Evolutionary conservation across 768 basidiomycete genomes (phyloP).

Genomic region (Hortiboletus flavorubellus): DNA sequence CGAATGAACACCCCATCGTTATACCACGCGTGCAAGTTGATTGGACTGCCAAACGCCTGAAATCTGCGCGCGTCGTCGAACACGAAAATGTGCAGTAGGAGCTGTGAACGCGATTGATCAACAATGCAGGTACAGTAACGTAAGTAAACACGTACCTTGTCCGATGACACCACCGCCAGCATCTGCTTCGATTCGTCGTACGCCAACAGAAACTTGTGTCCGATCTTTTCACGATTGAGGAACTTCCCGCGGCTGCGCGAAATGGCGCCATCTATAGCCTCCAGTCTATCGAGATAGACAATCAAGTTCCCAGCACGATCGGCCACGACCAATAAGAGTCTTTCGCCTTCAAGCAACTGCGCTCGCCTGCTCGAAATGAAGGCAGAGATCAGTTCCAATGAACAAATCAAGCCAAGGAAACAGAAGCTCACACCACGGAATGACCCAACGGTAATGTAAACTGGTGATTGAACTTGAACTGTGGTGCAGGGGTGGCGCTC

Average conservation of each 20-base stretch:
- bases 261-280: constrained; percentile 33
- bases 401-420: neutral
- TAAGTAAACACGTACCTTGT: constrained; percentile 32
- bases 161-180: constrained; percentile 43
- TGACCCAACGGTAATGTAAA: constrained; percentile 6
- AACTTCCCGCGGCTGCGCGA: constrained; percentile 24
- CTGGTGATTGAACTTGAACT: no score
- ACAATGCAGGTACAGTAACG: fast-evolving
- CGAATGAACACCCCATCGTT: constrained; percentile 24
- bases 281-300: constrained; percentile 39
- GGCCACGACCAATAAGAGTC: constrained; percentile 40
- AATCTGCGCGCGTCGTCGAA: constrained; percentile 45
- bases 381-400: neutral
- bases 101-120: constrained; percentile 12
- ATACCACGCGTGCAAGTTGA: constrained; percentile 47
- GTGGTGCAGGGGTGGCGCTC: no score
- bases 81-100: constrained; percentile 42
- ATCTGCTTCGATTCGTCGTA: constrained; percentile 52
- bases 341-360: constrained; percentile 41
- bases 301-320: constrained; percentile 32
- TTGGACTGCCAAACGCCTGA: constrained; percentile 38
- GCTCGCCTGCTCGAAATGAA: constrained; percentile 24
- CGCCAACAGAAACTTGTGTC: constrained; percentile 40
- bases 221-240: constrained; percentile 46
- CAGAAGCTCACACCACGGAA: constrained; percentile 16